Base-by-base conservation (phyloP, 1,139 yeast species). In the Magnusiomyces tetraspermus region DNA sequence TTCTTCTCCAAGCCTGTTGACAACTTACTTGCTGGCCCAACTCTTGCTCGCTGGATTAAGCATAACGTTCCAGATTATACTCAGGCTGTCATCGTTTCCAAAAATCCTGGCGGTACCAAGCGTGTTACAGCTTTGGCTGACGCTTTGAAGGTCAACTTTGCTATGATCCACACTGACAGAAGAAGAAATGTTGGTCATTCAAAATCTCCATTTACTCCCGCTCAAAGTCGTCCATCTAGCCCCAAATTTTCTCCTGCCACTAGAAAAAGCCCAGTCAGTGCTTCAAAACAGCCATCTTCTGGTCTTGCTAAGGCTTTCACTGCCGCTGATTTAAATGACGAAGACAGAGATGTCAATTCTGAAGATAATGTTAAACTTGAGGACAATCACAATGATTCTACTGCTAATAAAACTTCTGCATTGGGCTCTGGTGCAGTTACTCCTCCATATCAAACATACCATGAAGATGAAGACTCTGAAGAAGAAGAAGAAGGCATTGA, bases 51-150 rank as follows among this genome's bases (percentile, higher is more conserved):
- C 63, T 94, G 98, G 98, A 90, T 92, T 65, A 83, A 87, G 63
- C 95, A 85, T 67, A 85, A 92, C 64, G 84, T 94, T 52, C 82
- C 83, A 28, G 87, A 90, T 65, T 87, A 87, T 77, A 80, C 82
- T 60, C 85, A 94, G 3, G 96, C 92, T 46, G 95, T 86, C 54
- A 83, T 83, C 44, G 96, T 88, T 21, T 89, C 97, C 13, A 94
- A 94, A 69, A 92, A 94, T 71, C 97, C 99, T 26, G 98, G 98
- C 58, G 99, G 98, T 50, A 90, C 98, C 24, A 94, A 94, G 68
- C 79, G 98, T 61, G 99, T 92, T 51, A 94, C 99, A 36, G 94
- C 97, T 1, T 75, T 94, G 64, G 98, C 98, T 10, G 99, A 94
- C 71, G 82, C 94, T 33, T 77, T 94, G 62, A 92, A 92, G 71